A percentile compares a stretch with the other conserved stretches of the same genome.
Conservation (phyloP, 2,329 filamentous ascomycete species). For the Colletotrichum incanum region DNA sequence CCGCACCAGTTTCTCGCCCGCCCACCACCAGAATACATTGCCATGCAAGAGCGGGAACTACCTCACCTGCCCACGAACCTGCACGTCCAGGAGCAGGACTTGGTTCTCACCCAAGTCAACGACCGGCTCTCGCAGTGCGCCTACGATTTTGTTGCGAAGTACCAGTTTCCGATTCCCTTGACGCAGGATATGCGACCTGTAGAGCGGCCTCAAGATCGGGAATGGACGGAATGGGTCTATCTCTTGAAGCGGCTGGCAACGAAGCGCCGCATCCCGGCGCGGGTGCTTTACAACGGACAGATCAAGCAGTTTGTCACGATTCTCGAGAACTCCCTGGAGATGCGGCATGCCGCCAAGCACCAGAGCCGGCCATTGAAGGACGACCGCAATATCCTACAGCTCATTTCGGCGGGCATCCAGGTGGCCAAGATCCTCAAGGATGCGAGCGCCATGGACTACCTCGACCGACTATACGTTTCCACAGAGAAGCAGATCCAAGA, state of each 20-base stretch:
- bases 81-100: slow-evolving; percentile 87
- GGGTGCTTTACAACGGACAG: slow-evolving; percentile 89
- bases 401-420: slow-evolving; percentile 89
- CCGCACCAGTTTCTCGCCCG: slow-evolving; percentile 86
- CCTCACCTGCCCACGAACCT: slow-evolving; percentile 88
- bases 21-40: slow-evolving; percentile 79
- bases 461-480: slow-evolving; percentile 85
- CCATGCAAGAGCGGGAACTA: slow-evolving; percentile 84
- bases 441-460: slow-evolving; percentile 84
- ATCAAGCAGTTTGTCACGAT: slow-evolving; percentile 94
- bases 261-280: slow-evolving; percentile 86
- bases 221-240: slow-evolving; percentile 95
- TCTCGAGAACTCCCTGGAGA: slow-evolving; percentile 89
- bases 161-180: slow-evolving; percentile 90
- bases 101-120: slow-evolving; percentile 85
- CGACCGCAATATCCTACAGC: slow-evolving; percentile 89
- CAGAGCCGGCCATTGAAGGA: slow-evolving; percentile 88
- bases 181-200: slow-evolving; percentile 86
- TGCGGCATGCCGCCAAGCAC: slow-evolving; percentile 88
- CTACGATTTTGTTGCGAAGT: slow-evolving; percentile 92
- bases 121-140: slow-evolving; percentile 88
- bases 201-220: slow-evolving; percentile 81
- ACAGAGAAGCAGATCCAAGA: slow-evolving; percentile 86
- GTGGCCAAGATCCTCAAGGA: slow-evolving; percentile 91
- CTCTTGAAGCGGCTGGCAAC: slow-evolving; percentile 88